Evolutionary conservation across 768 basidiomycete species (phyloP).

Genomic region (Boletus rufocinnamomeus): DNA sequence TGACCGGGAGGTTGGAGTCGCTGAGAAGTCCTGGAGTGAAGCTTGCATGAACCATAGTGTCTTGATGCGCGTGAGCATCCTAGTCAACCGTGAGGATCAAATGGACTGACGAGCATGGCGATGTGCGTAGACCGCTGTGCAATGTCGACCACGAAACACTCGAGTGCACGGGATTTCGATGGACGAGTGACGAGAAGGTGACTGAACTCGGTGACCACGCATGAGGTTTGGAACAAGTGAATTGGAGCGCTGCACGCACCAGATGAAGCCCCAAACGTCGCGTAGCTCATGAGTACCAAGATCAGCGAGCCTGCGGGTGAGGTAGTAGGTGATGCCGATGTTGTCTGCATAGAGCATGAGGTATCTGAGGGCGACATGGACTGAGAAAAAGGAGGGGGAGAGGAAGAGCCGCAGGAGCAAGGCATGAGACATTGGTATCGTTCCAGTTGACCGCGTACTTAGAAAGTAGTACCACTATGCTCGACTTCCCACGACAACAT

Average conservation of each 20-base stretch:
- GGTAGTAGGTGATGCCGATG: slow-evolving; percentile 89
- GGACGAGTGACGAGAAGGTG: slow-evolving; percentile 94
- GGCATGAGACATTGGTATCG: slow-evolving; percentile 61
- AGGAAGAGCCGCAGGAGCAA: slow-evolving; percentile 90
- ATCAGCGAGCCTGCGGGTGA: slow-evolving; percentile 71
- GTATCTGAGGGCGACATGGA: slow-evolving; percentile 91
- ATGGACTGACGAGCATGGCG: slow-evolving; percentile 82
- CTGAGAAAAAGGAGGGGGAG: slow-evolving; percentile 89
- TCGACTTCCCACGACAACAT: slow-evolving; percentile 20
- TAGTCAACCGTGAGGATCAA: slow-evolving; percentile 19
- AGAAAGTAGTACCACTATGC: not conserved
- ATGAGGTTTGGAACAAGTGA: slow-evolving; percentile 12
- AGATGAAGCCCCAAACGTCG: slow-evolving; percentile 90
- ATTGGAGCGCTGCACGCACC: slow-evolving; percentile 45
- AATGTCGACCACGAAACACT: slow-evolving; percentile 89
- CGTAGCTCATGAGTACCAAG: slow-evolving; percentile 70
- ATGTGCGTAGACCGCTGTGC: slow-evolving; percentile 92
- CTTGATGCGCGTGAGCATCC: slow-evolving; percentile 41
- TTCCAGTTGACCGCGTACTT: not conserved
- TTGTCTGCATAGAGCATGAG: slow-evolving; percentile 80
- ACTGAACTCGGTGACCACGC: slow-evolving; percentile 42
- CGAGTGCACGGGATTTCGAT: slow-evolving; percentile 87
- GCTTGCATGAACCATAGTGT: slow-evolving; percentile 99
- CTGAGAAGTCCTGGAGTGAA: slow-evolving; percentile 74
- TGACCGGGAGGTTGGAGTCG: slow-evolving; percentile 59